phyloP scores from a whole-genome alignment of 768 basidiomycete species.

The Tricholoma saponaceum region DNA sequence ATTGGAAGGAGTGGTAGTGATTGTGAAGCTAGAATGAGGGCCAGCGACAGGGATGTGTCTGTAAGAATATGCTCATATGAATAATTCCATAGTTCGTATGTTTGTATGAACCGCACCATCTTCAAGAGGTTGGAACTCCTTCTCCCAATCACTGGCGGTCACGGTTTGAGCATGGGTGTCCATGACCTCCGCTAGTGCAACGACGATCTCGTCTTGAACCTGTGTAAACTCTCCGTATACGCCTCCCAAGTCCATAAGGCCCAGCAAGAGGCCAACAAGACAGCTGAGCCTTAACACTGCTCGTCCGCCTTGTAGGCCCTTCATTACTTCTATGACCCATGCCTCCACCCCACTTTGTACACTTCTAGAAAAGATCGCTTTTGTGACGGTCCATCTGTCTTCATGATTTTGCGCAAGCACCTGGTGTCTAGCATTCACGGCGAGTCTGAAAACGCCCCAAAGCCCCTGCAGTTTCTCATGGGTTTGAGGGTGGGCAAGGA shows the following conservation, averaged over 20 bases:
- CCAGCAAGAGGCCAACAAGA: constrained; percentile 60
- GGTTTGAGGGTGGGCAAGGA: constrained; percentile 39
- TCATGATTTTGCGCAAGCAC: constrained; percentile 30
- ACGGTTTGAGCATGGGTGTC: constrained; percentile 45
- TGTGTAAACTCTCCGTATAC: constrained; percentile 25
- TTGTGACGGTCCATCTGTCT: constrained; percentile 27
- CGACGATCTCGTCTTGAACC: constrained; percentile 62
- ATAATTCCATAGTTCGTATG: background rate
- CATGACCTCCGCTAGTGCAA: constrained; percentile 72
- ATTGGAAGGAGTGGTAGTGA: constrained; percentile 52
- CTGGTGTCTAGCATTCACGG: constrained; percentile 49
- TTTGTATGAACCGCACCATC: constrained; percentile 32
- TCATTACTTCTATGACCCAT: constrained; percentile 51
- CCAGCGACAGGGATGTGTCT: constrained; percentile 44
- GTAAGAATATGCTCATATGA: background rate
- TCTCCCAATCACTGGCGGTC: constrained; percentile 49
- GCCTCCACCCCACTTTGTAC: constrained; percentile 35
- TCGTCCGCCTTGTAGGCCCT: constrained; percentile 64
- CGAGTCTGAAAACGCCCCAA: constrained; percentile 55
- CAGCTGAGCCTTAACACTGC: constrained; percentile 59
- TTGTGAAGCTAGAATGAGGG: constrained; percentile 57
- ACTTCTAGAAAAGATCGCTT: constrained; percentile 33
- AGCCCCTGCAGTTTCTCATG: constrained; percentile 46
- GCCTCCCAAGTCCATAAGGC: constrained; percentile 49
- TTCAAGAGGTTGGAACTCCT: constrained; percentile 57